Base-by-base conservation (phyloP, 23 red algal genomes). In the Gracilariopsis chorda region DNA sequence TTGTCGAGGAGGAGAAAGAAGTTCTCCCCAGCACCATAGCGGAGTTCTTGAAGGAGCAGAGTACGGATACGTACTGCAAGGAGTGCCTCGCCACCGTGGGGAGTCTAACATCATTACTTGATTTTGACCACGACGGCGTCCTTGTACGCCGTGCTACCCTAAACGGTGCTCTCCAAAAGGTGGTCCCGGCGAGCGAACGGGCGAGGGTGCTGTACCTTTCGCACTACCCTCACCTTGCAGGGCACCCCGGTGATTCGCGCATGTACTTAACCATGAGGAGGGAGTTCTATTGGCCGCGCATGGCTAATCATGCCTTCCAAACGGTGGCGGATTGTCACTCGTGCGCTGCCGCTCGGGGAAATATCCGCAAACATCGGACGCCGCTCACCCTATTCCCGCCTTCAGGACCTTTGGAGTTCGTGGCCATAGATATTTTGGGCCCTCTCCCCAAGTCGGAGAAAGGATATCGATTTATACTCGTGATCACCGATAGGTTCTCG, bases 401-500 rank as follows among this genome's bases (percentile, higher is more conserved):
- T 4, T 9, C 86, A 19, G 17, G 53, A 17, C 53, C 86, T 0
- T 40, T 90, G 19, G 48, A 77, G 4, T 77, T 77, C 23, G 39
- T 90, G 14, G 46, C 72, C 45, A 43, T 79, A 36, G 86, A 90
- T 49, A 57, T 77, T 25, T 20, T 77, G 6, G 86, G 45, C 20
- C 72, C 86, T 29, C 52, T 79, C 6, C 69, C 48, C 1, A 58
- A 90, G 68, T 46, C 55, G 4, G 8, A 29, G 21, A 35, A 79
- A 24, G 68, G 86, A 28, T 51, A 60, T 34, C 7, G 48, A 11
- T 78, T 37, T 70, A 78, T 90, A 24, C 33, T 90, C 40, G 86
- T 90, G 14, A 90, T 90, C 29, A 65, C 46, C 52, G 62, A 90
- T n/a, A 43, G 86, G 86, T 90, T 59, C 57, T 37, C 7, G 16